phyloP scores from a whole-genome alignment of 2,329 filamentous ascomycete species.

The Diaporthe amygdali region DNA sequence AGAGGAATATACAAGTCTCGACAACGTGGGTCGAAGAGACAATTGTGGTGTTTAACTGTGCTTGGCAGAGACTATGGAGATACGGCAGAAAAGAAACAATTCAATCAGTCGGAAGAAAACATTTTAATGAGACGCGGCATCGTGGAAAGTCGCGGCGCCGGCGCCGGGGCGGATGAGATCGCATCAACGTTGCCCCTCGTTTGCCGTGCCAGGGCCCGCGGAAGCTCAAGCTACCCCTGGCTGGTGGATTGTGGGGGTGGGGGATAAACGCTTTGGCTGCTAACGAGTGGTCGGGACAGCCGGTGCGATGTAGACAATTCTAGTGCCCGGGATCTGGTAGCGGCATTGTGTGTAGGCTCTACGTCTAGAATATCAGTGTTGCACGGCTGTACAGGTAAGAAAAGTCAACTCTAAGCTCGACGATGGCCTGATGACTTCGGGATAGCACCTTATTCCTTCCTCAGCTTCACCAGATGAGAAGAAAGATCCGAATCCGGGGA shows the following conservation, averaged over 20 bases:
- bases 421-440: no score
- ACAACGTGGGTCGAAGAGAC: neutral
- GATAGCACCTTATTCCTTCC: no score
- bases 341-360: neutral
- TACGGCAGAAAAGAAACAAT: no score
- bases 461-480: neutral
- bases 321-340: neutral
- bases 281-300: neutral
- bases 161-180: neutral
- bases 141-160: constrained; percentile 3
- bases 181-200: constrained; percentile 15
- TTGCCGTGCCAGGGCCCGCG: neutral
- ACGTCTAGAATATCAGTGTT: no score
- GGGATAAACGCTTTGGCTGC: constrained; percentile 10
- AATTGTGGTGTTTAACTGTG: no score
- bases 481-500: neutral
- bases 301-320: no score
- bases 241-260: neutral
- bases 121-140: neutral
- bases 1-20: neutral
- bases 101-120: neutral
- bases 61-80: no score
- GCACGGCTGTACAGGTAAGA: no score
- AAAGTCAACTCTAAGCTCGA: no score
- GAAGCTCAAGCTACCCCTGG: neutral